A percentile compares a stretch with the other conserved stretches of the same genome.
phyloP scores from a whole-genome alignment of 2,329 filamentous ascomycete species.

The Aureobasidium sp. region DNA sequence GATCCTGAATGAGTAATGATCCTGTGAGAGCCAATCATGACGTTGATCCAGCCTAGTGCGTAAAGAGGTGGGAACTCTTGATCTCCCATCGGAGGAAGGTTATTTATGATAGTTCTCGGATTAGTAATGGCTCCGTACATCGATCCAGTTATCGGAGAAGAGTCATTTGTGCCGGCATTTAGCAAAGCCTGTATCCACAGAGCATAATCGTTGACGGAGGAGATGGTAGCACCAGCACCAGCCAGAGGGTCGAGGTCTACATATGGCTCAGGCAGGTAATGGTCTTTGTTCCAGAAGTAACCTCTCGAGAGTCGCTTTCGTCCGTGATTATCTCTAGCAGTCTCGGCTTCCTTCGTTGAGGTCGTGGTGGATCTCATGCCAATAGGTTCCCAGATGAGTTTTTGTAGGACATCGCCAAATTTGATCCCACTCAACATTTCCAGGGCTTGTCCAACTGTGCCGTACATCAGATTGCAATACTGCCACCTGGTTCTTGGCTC shows the following conservation, averaged over 20 bases:
- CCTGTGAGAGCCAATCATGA: no score
- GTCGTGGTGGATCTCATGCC: background rate
- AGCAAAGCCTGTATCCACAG: slow-evolving; percentile 17
- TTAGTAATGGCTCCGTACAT: background rate
- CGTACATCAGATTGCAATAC: slow-evolving; percentile 50
- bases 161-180: slow-evolving; percentile 11
- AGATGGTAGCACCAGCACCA: slow-evolving; percentile 20
- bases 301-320: background rate
- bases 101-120: background rate
- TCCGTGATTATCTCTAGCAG: background rate
- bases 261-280: background rate
- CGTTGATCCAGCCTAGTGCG: no score
- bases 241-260: slow-evolving; percentile 18
- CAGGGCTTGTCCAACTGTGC: slow-evolving; percentile 38
- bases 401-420: background rate
- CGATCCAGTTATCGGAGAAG: background rate
- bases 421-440: slow-evolving; percentile 31
- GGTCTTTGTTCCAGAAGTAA: background rate
- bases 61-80: no score
- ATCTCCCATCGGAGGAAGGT: no score
- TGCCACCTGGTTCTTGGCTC: slow-evolving; percentile 36
- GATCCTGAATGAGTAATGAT: background rate
- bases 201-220: slow-evolving; percentile 17
- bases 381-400: background rate
- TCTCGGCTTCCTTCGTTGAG: background rate